phyloP scores from a whole-genome alignment of 768 basidiomycete genomes.

The Leccinum pellstonianum region DNA sequence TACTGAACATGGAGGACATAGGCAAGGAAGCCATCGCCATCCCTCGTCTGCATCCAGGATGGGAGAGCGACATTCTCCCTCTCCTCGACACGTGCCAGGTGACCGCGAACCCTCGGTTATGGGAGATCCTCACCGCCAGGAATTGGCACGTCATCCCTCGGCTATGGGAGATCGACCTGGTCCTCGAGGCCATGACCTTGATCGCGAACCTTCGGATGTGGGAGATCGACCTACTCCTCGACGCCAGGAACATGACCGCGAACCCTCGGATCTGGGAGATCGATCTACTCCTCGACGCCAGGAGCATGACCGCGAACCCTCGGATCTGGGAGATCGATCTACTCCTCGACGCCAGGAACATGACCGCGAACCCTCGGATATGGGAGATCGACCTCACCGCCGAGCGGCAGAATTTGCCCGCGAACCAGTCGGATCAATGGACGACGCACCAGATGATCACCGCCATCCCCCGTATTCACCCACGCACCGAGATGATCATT shows the following conservation, averaged over 20 bases:
- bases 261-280: neutral
- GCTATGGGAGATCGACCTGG: neutral
- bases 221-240: no score
- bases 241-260: neutral
- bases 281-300: neutral
- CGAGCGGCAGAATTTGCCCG: neutral
- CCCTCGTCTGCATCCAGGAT: neutral
- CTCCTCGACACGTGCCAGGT: neutral
- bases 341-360: no score
- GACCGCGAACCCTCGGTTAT: neutral
- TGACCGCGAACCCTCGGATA: neutral
- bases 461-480: constrained; percentile 16
- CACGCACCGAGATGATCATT: constrained; percentile 1
- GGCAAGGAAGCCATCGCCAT: neutral
- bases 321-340: neutral
- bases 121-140: neutral
- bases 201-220: no score
- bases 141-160: neutral
- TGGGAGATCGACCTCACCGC: neutral
- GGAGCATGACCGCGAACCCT: neutral
- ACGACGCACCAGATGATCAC: neutral
- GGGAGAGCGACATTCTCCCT: neutral
- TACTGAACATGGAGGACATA: constrained; percentile 1
- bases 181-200: no score
- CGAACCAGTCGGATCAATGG: neutral